Base-by-base conservation (phyloP, 2,329 filamentous ascomycete species). In the Fusarium sp. region DNA sequence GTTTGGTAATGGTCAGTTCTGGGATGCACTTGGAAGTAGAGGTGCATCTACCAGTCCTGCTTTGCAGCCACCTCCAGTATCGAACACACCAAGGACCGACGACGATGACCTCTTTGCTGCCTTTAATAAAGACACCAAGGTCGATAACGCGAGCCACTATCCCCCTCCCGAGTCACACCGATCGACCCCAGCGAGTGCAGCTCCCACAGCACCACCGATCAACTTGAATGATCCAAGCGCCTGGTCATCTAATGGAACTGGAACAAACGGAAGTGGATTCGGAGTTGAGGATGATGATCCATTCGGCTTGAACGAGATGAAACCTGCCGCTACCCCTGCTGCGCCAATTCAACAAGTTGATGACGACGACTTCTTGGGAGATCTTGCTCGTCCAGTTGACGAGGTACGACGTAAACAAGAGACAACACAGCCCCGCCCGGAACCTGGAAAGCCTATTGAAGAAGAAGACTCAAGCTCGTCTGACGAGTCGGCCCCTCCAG, bases 271-370 rank as follows among this genome's bases (percentile, higher is more conserved):
- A 42, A 75, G 73, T 12, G 76, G 71, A 0, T 79, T 89, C 63
- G 80, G 77, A 14, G 83, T 86, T 28, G 90, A 95, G 57, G 92
- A 97, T 70, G 93, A 97, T 74, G 93, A 97, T 74, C 93, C 94
- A 3, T 97, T 98, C 76, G 95, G 93, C 1, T 81, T 97, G 34
- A 89, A 84, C 60, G 83, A 90, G 67, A 76, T 93, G 73, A 86
- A 87, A 66, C 79, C 73, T 5, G 79, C 55, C 28, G 46, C 80
- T 69, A 45, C 81, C 70, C 43, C 72, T 28, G 56, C 76, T 6
- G 63, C 76, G 21, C 68, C 75, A 21, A 55, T 67, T 21, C 72
- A 75, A 24, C 72, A 68, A 11, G 55, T 68, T 1, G 87, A 89
- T 28, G 87, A 89, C 46, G 86, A 90, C 57, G 89, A 91, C 71